Base-by-base conservation (phyloP, 805 yeast species). In the Tetrapisispora phaffii region DNA sequence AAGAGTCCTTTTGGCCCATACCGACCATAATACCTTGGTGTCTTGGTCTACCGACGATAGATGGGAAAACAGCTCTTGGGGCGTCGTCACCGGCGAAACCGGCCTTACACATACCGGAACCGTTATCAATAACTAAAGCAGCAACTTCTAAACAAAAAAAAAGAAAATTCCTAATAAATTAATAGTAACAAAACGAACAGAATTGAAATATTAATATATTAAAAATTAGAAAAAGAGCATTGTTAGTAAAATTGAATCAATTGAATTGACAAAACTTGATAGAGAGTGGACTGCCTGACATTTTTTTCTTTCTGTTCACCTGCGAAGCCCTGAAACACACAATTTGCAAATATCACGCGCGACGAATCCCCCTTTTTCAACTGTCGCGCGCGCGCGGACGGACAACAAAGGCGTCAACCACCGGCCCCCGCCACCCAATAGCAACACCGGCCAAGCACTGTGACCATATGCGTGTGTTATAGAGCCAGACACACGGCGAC, bases 91-190 rank as follows among this genome's bases (percentile, higher is more conserved):
- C 98, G 81, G 98, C 97, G 71, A 89, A 93, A 75, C 98, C 98
- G 90, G 98, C 98, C 73, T 93, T 93, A 83, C 98, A 93, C 97
- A 93, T 93, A 81, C 98, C 98, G 69, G 98, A 93, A 78, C 98
- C 98, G 77, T 90, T 90, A 73, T 90, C 98, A 76, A 90, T 90
- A 76, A 90, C 97, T 62, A 70, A 66, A 54, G 68, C 68, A 54
- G 68, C 68, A 51, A 64, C 68, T 56, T 64, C 68, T 64, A 48
- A 22, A 20, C 37, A 28, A 20, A 50, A 42, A 44, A 33, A 32
- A 9, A 15, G 4, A 31, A 31, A 19, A 34, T 4, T 8, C 9
- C 13, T 3, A 15, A 34, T 16, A 19, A 7, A 12, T 26, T 19
- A 7, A 38, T 7, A 19, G 16, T 12, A 28, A 20, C 15, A 19